These are phyloP conservation scores for Ustilago loliicola DNA, from an alignment of 1,284 basidiomycete genomes.

Conservation along the genomic window DNA sequence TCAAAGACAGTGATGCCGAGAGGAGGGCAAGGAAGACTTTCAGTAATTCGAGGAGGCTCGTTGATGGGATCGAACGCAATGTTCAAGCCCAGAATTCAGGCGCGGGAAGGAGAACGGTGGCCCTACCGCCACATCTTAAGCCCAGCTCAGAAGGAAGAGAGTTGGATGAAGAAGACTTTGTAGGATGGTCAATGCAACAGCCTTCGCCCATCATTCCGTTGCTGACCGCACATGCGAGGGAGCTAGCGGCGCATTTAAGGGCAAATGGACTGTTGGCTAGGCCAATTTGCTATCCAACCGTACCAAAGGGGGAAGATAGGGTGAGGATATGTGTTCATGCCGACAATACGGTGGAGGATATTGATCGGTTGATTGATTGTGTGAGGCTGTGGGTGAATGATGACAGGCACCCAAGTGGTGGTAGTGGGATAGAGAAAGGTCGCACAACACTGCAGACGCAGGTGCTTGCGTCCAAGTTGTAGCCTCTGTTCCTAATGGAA, in stretches of 20 bases:
- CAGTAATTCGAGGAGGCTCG: conserved; percentile 13
- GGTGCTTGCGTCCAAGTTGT: conserved; percentile 38
- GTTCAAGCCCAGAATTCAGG: conserved; percentile 13
- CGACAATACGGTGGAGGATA: conserved; percentile 77
- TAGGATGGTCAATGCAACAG: conserved; percentile 44
- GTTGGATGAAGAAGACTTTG: conserved; percentile 18
- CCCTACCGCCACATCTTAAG: conserved; percentile 29
- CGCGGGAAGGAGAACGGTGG: conserved; percentile 9
- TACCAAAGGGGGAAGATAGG: conserved; percentile 84
- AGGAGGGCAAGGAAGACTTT: conserved; percentile 58
- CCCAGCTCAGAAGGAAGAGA: conserved; percentile 4
- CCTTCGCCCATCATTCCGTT: conserved; percentile 85
- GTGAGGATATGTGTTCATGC: conserved; percentile 87
- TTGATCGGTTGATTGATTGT: conserved; percentile 72
- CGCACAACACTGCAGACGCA: not conserved
- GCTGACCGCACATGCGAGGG: conserved; percentile 80
- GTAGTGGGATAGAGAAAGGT: not conserved
- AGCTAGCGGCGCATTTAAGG: conserved; percentile 79
- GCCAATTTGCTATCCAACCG: conserved; percentile 80
- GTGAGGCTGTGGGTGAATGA: conserved; percentile 25
- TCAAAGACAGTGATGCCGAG: conserved; percentile 79
- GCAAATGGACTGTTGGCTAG: conserved; percentile 78
- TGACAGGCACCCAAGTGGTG: not conserved
- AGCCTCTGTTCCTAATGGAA: not conserved
- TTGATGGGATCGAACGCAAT: conserved; percentile 21